Percentiles rank a stretch among this genome's conserved stretches.
phyloP scores from a whole-genome alignment of 2,329 filamentous ascomycete species.

The Diaporthe longicolla region DNA sequence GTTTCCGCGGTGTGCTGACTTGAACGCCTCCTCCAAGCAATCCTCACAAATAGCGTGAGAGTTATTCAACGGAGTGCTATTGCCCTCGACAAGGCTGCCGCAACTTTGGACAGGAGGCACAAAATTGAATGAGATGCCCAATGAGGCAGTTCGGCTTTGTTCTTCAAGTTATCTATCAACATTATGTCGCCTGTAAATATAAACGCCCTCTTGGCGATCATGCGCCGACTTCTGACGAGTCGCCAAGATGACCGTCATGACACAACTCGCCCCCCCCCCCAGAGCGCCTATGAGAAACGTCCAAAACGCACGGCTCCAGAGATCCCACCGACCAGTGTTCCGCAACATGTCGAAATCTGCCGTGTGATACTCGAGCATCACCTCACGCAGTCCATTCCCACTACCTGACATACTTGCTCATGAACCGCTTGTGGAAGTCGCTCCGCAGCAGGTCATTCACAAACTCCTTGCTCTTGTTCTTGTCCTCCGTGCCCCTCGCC shows the following conservation, averaged over 20 bases:
- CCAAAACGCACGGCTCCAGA: background rate
- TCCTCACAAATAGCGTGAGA: constrained; percentile 33
- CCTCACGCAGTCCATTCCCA: background rate
- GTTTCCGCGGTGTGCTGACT: background rate
- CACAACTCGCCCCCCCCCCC: too few relatives aligned
- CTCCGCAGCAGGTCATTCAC: constrained; percentile 95
- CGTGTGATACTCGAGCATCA: too few relatives aligned
- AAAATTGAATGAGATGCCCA: background rate
- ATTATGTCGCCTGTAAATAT: background rate
- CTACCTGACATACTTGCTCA: constrained; percentile 78
- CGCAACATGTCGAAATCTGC: background rate
- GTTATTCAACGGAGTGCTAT: constrained; percentile 34
- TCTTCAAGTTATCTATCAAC: background rate
- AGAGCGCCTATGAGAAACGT: too few relatives aligned
- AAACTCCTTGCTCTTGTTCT: constrained; percentile 90
- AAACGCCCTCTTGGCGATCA: background rate
- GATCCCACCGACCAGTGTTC: background rate
- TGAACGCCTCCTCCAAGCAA: background rate
- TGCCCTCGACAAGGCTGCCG: constrained; percentile 37
- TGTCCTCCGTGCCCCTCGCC: constrained; percentile 93
- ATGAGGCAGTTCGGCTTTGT: background rate
- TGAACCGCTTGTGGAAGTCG: constrained; percentile 98
- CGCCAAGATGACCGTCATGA: background rate
- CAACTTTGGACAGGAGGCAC: constrained; percentile 32
- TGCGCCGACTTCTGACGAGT: too few relatives aligned